These are phyloP conservation scores for Coemansia sp. DNA, from an alignment of 192 early-diverging fungal genomes.

Conservation along the genomic window DNA sequence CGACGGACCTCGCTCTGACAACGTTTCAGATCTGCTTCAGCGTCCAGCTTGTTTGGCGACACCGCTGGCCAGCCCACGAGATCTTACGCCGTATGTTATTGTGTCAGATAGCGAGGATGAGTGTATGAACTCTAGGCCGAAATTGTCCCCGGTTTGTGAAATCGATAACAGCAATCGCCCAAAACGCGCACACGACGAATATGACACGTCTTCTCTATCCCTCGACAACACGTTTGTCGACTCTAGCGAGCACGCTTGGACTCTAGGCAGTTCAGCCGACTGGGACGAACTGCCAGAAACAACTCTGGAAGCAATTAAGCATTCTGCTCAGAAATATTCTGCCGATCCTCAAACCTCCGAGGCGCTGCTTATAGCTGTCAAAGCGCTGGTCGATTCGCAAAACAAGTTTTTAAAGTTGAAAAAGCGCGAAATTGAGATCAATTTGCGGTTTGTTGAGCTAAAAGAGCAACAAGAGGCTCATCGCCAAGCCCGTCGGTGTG, in stretches of 20 bases:
- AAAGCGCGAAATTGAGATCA: background rate
- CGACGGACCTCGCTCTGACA: background rate
- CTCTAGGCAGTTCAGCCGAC: background rate
- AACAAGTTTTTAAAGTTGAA: background rate
- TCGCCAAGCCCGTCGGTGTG: slow-evolving; percentile 4
- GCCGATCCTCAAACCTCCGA: background rate
- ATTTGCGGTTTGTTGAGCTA: background rate
- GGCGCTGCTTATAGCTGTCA: background rate
- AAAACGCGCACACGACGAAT: no score
- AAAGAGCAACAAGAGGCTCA: background rate
- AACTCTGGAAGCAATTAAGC: background rate
- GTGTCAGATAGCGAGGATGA: background rate
- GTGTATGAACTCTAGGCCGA: background rate
- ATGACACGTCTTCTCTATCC: background rate
- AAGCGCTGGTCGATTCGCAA: background rate
- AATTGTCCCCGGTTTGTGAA: background rate
- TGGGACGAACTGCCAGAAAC: background rate
- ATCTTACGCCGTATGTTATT: background rate
- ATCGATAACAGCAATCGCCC: no score
- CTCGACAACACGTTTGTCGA: slow-evolving; percentile 8
- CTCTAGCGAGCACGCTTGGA: background rate
- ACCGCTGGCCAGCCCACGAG: no score
- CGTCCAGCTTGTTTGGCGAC: no score
- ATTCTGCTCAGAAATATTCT: background rate
- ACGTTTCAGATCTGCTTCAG: background rate